These are phyloP conservation scores for Dichomitus squalens DNA, from an alignment of 1,284 basidiomycete species.

Conservation along the genomic window DNA sequence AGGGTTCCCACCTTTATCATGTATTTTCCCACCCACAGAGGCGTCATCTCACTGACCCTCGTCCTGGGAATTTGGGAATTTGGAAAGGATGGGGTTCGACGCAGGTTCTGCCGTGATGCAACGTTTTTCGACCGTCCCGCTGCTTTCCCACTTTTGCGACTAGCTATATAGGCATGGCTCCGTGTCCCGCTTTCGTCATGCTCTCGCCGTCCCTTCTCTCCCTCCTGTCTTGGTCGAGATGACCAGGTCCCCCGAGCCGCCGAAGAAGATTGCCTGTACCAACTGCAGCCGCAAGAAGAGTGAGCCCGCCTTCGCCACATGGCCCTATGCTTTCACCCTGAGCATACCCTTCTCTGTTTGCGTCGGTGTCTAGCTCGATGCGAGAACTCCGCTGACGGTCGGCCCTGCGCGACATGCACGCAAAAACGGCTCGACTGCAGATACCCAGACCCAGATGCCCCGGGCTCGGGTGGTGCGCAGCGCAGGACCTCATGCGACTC, in stretches of 20 bases:
- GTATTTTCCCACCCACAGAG: not conserved
- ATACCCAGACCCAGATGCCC: not conserved
- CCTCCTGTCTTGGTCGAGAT: not conserved
- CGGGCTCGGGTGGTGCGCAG: not conserved
- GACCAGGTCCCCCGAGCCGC: not conserved
- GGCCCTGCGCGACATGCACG: not conserved
- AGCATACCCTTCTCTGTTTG: not conserved
- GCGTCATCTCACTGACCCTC: not conserved
- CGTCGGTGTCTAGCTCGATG: not conserved
- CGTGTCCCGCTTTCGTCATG: not conserved
- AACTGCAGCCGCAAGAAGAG: not conserved
- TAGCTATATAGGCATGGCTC: not conserved
- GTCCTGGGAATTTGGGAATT: not conserved
- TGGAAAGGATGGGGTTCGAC: too few relatives aligned
- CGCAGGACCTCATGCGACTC: not conserved
- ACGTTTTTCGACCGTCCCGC: not conserved
- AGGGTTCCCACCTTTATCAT: not conserved
- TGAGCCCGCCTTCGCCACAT: too few relatives aligned
- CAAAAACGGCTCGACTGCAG: not conserved
- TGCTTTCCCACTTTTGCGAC: not conserved
- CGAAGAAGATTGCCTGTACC: not conserved
- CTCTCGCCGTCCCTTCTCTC: not conserved
- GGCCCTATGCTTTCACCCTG: too few relatives aligned
- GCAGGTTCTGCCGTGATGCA: too few relatives aligned
- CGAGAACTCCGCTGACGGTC: not conserved